Evolutionary conservation across 2,329 filamentous ascomycete genomes (phyloP).

Genomic region (Dactylellina cionopaga): DNA sequence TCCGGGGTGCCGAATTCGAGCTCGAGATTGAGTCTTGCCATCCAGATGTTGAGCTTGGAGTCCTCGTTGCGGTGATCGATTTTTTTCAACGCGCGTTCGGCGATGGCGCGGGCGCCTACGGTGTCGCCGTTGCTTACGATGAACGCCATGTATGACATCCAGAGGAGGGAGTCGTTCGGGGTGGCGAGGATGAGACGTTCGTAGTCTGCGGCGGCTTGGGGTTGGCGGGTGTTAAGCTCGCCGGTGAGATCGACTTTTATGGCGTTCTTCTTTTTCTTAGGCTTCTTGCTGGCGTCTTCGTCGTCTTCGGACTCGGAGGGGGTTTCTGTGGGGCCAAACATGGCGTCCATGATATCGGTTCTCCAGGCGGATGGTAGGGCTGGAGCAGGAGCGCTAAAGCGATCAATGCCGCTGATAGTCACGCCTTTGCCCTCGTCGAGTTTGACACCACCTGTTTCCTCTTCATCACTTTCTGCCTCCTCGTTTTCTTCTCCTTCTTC

Average conservation of each 20-base stretch:
- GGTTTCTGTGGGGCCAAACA: slow-evolving; percentile 65
- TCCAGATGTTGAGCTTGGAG: slow-evolving; percentile 88
- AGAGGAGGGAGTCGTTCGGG: slow-evolving; percentile 90
- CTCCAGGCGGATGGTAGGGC: slow-evolving; percentile 82
- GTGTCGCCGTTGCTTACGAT: slow-evolving; percentile 92
- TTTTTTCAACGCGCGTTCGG: slow-evolving; percentile 86
- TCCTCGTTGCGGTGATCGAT: slow-evolving; percentile 87
- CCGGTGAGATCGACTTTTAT: slow-evolving; percentile 89
- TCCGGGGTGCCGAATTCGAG: slow-evolving; percentile 88
- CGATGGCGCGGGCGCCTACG: slow-evolving; percentile 85
- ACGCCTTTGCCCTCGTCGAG: slow-evolving; percentile 59
- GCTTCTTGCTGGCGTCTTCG: slow-evolving; percentile 69
- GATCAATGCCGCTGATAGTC: slow-evolving; percentile 53
- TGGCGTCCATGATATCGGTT: slow-evolving; percentile 66
- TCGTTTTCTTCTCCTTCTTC: slow-evolving; percentile 62
- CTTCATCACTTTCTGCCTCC: slow-evolving; percentile 59
- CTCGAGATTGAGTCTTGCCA: slow-evolving; percentile 92
- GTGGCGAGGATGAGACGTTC: slow-evolving; percentile 91
- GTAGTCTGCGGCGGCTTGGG: slow-evolving; percentile 89
- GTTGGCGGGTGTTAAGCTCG: slow-evolving; percentile 87
- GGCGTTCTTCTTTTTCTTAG: slow-evolving; percentile 78
- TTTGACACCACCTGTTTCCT: slow-evolving; percentile 61
- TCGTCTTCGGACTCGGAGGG: slow-evolving; percentile 67
- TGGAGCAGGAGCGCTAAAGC: slow-evolving; percentile 65
- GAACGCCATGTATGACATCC: slow-evolving; percentile 99